A percentile compares a stretch with the other conserved stretches of the same genome.
Conservation (phyloP, 192 early-diverging fungal genomes). For the Coemansia sp. region DNA sequence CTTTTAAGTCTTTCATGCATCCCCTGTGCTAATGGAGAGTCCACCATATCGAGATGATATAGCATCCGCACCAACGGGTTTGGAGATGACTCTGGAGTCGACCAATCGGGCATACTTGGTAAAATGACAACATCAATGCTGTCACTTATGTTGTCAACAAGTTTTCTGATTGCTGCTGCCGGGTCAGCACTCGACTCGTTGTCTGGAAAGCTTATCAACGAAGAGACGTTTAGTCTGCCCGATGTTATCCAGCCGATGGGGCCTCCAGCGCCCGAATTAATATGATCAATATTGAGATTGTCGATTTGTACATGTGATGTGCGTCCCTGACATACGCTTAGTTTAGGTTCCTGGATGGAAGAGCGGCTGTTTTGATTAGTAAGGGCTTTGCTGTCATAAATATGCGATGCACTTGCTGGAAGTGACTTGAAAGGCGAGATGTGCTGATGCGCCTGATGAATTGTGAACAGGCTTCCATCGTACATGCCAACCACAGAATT, state of each 20-base stretch:
- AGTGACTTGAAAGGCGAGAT: slow-evolving; percentile 21
- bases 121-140: slow-evolving; percentile 62
- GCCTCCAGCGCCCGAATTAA: slow-evolving; percentile 81
- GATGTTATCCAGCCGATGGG: slow-evolving; percentile 94
- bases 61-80: slow-evolving; percentile 43
- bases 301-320: slow-evolving; percentile 80
- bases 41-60: slow-evolving; percentile 44
- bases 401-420: not conserved
- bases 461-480: slow-evolving; percentile 92
- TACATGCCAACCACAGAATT: slow-evolving; percentile 88
- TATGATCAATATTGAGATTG: slow-evolving; percentile 85
- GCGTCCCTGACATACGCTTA: slow-evolving; percentile 3
- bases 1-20: slow-evolving; percentile 38
- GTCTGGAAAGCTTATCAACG: slow-evolving; percentile 65
- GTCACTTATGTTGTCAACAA: slow-evolving; percentile 73
- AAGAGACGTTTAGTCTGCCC: slow-evolving; percentile 80
- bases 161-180: slow-evolving; percentile 57
- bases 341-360: not conserved
- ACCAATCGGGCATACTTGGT: slow-evolving; percentile 52
- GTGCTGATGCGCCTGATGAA: slow-evolving; percentile 80
- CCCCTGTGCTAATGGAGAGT: slow-evolving; percentile 37
- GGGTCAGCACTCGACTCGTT: slow-evolving; percentile 47
- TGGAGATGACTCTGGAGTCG: slow-evolving; percentile 40
- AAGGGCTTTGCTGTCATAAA: not conserved
- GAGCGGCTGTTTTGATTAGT: not conserved